Evolutionary conservation across 2,329 filamentous ascomycete genomes (phyloP).

Genomic region (Monosporascus sp.): DNA sequence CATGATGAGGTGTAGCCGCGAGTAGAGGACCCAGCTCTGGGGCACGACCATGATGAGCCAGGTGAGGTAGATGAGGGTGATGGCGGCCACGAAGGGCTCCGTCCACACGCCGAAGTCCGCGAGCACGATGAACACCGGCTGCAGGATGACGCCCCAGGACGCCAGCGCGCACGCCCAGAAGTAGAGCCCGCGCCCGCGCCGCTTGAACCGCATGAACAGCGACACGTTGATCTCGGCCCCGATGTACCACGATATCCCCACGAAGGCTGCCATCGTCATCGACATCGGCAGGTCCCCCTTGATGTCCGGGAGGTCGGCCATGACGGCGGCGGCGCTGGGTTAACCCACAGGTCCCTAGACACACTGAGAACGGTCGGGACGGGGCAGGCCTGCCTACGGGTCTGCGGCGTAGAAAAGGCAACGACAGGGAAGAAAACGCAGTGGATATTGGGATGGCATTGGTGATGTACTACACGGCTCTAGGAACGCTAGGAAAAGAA

Average conservation of each 20-base stretch:
- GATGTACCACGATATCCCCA: constrained; percentile 30
- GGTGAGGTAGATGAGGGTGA: constrained; percentile 25
- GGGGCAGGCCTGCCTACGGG: too few relatives aligned
- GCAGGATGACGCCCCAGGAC: constrained; percentile 25
- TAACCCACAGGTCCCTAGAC: too few relatives aligned
- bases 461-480: too few relatives aligned
- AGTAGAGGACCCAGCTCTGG: constrained; percentile 28
- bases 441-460: too few relatives aligned
- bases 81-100: constrained; percentile 11
- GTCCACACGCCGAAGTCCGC: constrained; percentile 26
- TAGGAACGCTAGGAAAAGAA: too few relatives aligned
- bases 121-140: constrained; percentile 27
- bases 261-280: constrained; percentile 29
- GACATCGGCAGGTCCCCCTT: constrained; percentile 1
- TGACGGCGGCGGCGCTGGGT: background rate
- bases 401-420: too few relatives aligned
- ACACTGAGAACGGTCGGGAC: too few relatives aligned
- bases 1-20: constrained; percentile 26
- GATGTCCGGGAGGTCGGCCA: constrained; percentile 1
- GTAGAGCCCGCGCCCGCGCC: constrained; percentile 23
- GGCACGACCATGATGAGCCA: constrained; percentile 28
- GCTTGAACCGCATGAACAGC: constrained; percentile 27
- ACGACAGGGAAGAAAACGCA: too few relatives aligned
- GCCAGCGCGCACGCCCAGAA: constrained; percentile 26
- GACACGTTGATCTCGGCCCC: constrained; percentile 26